Percentiles rank a stretch among this genome's conserved stretches.
Evolutionary conservation across 2,329 filamentous ascomycete genomes (phyloP).

Genomic region (Colletotrichum euphorbiae): DNA sequence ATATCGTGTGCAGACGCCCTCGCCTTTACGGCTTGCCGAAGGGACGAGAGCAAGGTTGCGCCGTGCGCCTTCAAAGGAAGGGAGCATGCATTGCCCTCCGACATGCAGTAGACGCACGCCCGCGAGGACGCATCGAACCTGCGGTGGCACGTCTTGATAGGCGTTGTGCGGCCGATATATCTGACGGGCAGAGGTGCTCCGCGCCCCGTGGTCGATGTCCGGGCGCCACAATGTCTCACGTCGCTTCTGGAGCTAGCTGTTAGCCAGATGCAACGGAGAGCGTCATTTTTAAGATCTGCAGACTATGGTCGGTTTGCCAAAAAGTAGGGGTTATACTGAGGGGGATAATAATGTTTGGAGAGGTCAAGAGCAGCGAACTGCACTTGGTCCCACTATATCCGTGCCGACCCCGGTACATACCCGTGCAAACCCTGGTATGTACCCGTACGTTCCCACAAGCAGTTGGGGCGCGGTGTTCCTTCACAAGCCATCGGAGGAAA

Average conservation of each 20-base stretch:
- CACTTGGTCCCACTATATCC: too few relatives aligned
- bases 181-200: background rate
- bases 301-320: too few relatives aligned
- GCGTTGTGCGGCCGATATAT: constrained; percentile 1
- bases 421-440: too few relatives aligned
- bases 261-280: constrained; percentile 1
- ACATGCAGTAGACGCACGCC: background rate
- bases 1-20: background rate
- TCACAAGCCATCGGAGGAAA: background rate
- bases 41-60: background rate
- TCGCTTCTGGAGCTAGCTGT: background rate
- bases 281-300: background rate
- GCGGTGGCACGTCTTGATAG: background rate
- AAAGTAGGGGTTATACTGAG: too few relatives aligned
- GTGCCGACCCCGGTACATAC: too few relatives aligned
- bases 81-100: background rate
- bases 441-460: too few relatives aligned
- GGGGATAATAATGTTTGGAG: too few relatives aligned
- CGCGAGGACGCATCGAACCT: too few relatives aligned
- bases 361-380: too few relatives aligned
- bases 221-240: constrained; percentile 5
- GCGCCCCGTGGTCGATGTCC: background rate
- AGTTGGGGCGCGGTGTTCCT: background rate
- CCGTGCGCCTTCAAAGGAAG: background rate
- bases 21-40: constrained; percentile 2